Evolutionary conservation across 2,329 filamentous ascomycete genomes (phyloP), one percentile per base, ranked within the genome.

Genomic region (Ilyonectria sp.): DNA sequence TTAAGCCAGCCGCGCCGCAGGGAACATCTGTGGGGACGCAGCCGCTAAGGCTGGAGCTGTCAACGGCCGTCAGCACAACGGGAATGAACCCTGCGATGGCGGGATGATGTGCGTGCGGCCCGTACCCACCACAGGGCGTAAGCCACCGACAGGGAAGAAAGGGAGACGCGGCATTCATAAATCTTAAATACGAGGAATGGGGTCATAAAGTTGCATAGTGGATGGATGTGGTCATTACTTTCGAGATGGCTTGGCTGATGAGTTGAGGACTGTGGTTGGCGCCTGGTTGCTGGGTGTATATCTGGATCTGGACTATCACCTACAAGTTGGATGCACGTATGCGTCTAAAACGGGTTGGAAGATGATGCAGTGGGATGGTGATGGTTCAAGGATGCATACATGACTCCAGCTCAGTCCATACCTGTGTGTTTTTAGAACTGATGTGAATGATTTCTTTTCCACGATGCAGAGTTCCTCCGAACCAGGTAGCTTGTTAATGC

Each of bases 51-150:
- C 33, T 49, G 23, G 17, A 46, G 29, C 21, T 31, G n/a, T 47
- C 53, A 29, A 54, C 35, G 61, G 35, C 35, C 15, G 40, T 59
- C 55, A 40, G 61, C 55, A 35, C 35, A 31, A 31, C 21, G 17
- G 26, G 23, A 44, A n/a, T 13, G 37, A 44, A 43, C 37, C 54
- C 43, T 57, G 54, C 21, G 26, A 43, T n/a, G 40, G 19, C 54
- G 54, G 43, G 54, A 57, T 44, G 40, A 57, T 57, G 40, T 57
- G 40, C 54, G 35, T n/a, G 33, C 46, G 44, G 54, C 37, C 55
- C 55, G 54, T 54, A 59, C 47, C 61, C 61, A 64, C 61, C 59
- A 33, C 61, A 47, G 47, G 58, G 61, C 54, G 37, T 35, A 37
- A 64, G 54, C 61, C 61, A 64, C 61, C 8, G n/a, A 46, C 44